Evolutionary conservation across 164 flowering plant genomes (phyloP), one percentile per base, ranked within the genome.

Genomic region (Malania oleifera): DNA sequence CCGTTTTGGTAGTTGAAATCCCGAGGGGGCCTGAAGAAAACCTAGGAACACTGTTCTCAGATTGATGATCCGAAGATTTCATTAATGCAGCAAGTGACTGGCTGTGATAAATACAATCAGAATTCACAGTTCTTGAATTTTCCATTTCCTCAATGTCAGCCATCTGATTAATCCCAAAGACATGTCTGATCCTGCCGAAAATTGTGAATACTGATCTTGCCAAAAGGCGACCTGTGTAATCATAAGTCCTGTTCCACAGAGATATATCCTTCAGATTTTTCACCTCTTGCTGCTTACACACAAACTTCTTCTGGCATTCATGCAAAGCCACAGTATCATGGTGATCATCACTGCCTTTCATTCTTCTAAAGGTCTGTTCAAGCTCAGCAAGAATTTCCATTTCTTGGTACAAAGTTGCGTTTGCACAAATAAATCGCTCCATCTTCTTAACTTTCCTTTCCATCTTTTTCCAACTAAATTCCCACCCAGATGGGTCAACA

Each of bases 401-500:
- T 75, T 92, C 97, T 40, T 82, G 96, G 64, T 84, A 86, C 77
- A 92, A 66, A 69, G 61, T 84, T 6, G 81, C 69, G 63, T 78
- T 84, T 6, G 60, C 50, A 1, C 75, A 70, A 37, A 90, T 67
- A 11, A 83, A 78, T 15, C 69, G 70, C 25, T 82, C 87, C 97
- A 92, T 89, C 70, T 87, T 92, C 76, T 81, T 90, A 4, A 73
- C 80, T 67, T 90, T 92, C 62, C 63, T 75, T 46, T 81, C 91
- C 97, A 92, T 92, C 80, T 92, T 83, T 83, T 75, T 87, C 76
- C 62, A 73, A 0, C 78, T 39, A 50, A 70, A 82, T 47, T 56
- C 79, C 96, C 85, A 86, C 2, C 81, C 76, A 63, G 70, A 64
- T 1, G 72, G 66, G 25, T 82, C 88, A 10, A 54, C 54, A 28